phyloP scores from a whole-genome alignment of 306 rosid genomes.

The Lithocarpus polystachyus region DNA sequence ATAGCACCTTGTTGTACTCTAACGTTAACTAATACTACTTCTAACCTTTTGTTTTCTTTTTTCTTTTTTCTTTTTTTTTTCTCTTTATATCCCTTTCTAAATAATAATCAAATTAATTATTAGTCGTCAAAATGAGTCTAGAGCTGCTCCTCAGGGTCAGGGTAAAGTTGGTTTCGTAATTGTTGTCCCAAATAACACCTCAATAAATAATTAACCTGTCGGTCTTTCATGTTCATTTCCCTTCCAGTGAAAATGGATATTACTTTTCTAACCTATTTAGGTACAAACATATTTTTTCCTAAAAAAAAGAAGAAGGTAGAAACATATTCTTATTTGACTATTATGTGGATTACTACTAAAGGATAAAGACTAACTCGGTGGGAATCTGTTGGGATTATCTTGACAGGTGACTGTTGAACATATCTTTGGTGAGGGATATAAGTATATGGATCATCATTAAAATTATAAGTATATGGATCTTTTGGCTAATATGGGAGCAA shows the following conservation, averaged over 20 bases:
- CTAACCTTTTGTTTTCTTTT: slow-evolving; percentile 8
- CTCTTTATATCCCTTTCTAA: slow-evolving; percentile 23
- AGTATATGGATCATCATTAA: too few relatives aligned
- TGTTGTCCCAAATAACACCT: slow-evolving; percentile 30
- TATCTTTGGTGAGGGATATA: too few relatives aligned
- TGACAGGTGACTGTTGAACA: too few relatives aligned
- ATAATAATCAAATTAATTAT: slow-evolving; percentile 37
- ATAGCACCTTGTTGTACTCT: slow-evolving; percentile 39
- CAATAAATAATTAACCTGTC: not conserved
- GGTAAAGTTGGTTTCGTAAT: slow-evolving; percentile 24
- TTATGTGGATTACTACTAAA: too few relatives aligned
- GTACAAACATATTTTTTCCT: too few relatives aligned
- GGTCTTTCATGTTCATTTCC: slow-evolving; percentile 8
- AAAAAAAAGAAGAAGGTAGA: too few relatives aligned
- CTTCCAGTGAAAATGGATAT: not conserved
- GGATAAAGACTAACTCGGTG: too few relatives aligned
- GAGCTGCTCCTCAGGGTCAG: slow-evolving; percentile 36
- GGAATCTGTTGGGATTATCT: too few relatives aligned
- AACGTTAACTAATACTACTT: slow-evolving; percentile 25
- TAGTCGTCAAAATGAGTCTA: slow-evolving; percentile 25
- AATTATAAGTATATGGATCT: too few relatives aligned
- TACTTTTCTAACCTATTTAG: too few relatives aligned
- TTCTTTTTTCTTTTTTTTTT: slow-evolving; percentile 16
- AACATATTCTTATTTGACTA: too few relatives aligned
- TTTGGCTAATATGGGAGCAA: too few relatives aligned